Evolutionary conservation across 768 basidiomycete genomes (phyloP), one percentile per base, ranked within the genome.

Genomic region (Boletus subcaerulescens): DNA sequence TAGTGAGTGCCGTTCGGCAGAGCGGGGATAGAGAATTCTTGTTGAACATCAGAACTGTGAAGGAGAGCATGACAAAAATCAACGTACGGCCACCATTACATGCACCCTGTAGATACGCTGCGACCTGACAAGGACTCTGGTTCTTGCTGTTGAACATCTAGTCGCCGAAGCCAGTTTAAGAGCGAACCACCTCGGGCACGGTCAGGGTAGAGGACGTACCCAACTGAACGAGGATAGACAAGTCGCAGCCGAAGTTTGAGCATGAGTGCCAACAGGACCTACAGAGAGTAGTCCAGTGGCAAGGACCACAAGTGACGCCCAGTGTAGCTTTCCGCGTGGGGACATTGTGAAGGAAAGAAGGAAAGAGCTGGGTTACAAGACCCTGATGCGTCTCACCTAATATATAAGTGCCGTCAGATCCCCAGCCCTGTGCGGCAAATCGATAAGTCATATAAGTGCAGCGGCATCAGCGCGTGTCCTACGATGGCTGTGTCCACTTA

Each of bases 121-220:
- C 67, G 20, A 82, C 65, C 15, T 72, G 44, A 57, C 80, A 82
- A 20, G 80, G 79, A n/a, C 66, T 77, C 55, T 82, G 74, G 42
- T 66, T 65, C 47, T 73, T 71, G 22, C 78, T 78, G 53, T 83
- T 83, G 45, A 46, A 13, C 69, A 72, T 69, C 69, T 70, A 22
- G 14, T 31, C 48, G 36, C 38, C 7, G 26, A 44, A 53, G 41
- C 17, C 17, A 40, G 13, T 14, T 58, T 39, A 13, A 53, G 22
- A 24, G 38, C 11, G 39, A 45, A n/a, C 35, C n/a, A 17, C 3
- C 20, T 5, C 5, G 4, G 38, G 7, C 8, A 39, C 29, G 24
- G 4, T 12, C 15, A 13, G 31, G 22, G 33, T 11, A 18, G 32
- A 22, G 20, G 12, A 52, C 70, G 11, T 48, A 70, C 71, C 73